Base-by-base conservation (phyloP, 2,329 filamentous ascomycete genomes). In the Trichophyton rubrum region DNA sequence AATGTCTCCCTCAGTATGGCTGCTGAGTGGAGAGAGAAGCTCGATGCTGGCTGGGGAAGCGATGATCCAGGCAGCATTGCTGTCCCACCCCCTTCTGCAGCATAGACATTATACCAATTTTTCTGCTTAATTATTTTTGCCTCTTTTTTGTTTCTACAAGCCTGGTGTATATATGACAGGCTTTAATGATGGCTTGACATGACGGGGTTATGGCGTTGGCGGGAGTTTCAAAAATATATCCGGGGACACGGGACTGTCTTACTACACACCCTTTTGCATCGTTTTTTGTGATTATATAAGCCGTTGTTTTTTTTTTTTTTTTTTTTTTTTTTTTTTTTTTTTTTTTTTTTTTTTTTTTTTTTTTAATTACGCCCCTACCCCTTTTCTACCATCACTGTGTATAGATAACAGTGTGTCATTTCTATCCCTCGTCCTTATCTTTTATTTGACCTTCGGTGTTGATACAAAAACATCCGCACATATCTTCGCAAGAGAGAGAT, bases 1-100 rank as follows among this genome's bases (percentile, higher is more conserved):
- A 84, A 84, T 69, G 81, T 89, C 40, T 83, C 81, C 1, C 71
- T 86, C 62, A 79, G 82, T 40, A 80, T 85, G 68, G 74, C 90
- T 59, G 75, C 78, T 59, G 77, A 75, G 61, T 90, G 86, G 71
- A 76, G 77, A 64, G 74, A 78, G 65, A 69, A 70, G 64, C 70
- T 78, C 64, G 68, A 70, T 27, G 68, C 72, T 43, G 74, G 74
- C 17, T 76, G 74, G 74, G 68, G 51, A n/a, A 55, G 51, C 51
- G 51, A 55, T 55, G 51, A 55, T 35, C 11, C 20, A 5, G 51
- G 51, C 51, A 33, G 6, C 51, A 55, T 55, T 27, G 24, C 15
- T 11, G 20, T 55, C 8, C 51, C 51, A 17, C 51, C 27, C 30
- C 35, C 51, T 9, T 11, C 49, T 7, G 49, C 24, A 53, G 49